A percentile compares a stretch with the other conserved stretches of the same genome.
phyloP scores from a whole-genome alignment of 192 early-diverging fungal species.

The Coemansia sp. region DNA sequence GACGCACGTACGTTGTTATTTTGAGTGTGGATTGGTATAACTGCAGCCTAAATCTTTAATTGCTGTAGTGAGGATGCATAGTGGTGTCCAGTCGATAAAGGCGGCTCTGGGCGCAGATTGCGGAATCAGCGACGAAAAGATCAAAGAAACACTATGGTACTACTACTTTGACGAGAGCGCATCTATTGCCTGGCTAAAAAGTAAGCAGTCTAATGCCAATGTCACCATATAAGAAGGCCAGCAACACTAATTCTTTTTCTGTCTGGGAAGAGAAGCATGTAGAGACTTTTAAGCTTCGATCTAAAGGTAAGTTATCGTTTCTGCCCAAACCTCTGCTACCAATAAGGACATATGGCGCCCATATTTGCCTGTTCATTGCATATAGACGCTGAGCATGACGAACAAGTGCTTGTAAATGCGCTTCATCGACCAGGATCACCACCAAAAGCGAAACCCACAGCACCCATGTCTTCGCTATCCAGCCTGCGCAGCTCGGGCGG shows the following conservation, averaged over 20 bases:
- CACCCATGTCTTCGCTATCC: neutral
- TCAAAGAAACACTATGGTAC: conserved; percentile 69
- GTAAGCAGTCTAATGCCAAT: conserved; percentile 53
- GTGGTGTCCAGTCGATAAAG: conserved; percentile 60
- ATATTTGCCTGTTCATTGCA: neutral
- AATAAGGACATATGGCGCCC: neutral
- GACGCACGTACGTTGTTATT: conserved; percentile 24
- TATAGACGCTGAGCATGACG: conserved; percentile 12
- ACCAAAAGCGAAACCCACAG: neutral
- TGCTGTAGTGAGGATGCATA: conserved; percentile 50
- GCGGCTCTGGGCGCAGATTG: conserved; percentile 58
- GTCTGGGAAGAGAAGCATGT: neutral
- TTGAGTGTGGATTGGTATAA: neutral
- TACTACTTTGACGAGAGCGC: conserved; percentile 70
- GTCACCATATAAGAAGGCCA: neutral
- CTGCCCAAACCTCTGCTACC: neutral
- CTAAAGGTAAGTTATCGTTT: conserved; percentile 28
- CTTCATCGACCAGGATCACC: conserved; percentile 33
- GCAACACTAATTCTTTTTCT: no score
- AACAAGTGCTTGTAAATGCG: conserved; percentile 16
- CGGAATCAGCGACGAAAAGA: conserved; percentile 60
- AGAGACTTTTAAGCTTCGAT: conserved; percentile 36
- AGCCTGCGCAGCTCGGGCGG: conserved; percentile 6
- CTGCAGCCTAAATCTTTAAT: neutral
- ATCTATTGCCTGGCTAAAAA: conserved; percentile 64